Conservation (phyloP, 768 basidiomycete species). For the Trametes gibbosa region DNA sequence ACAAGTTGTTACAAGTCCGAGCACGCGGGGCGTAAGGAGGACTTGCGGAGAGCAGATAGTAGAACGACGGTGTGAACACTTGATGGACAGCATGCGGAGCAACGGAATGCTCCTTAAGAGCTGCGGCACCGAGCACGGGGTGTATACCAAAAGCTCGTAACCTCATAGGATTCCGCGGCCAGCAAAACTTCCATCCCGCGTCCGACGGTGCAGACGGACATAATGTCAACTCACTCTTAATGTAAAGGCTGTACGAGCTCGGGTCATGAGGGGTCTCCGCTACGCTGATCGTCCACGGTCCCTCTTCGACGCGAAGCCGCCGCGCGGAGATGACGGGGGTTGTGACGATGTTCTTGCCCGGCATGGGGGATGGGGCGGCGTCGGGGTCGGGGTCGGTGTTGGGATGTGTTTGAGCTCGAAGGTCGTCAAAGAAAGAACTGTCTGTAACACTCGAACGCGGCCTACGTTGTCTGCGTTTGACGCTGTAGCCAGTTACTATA, state of each 20-base stretch:
- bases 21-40: neutral
- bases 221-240: conserved; percentile 71
- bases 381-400: neutral
- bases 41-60: neutral
- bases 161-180: neutral
- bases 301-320: conserved; percentile 68
- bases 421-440: conserved; percentile 42
- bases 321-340: conserved; percentile 30
- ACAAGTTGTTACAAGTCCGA: conserved; percentile 10
- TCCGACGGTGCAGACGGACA: conserved; percentile 19
- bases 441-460: conserved; percentile 39
- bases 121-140: neutral
- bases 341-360: conserved; percentile 26
- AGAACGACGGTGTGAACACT: neutral
- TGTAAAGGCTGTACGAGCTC: conserved; percentile 76
- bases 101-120: neutral
- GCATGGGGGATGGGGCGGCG: conserved; percentile 20
- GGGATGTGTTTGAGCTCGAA: conserved; percentile 22
- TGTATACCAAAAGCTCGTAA: neutral
- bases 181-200: conserved; percentile 17
- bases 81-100: neutral
- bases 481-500: conserved; percentile 37
- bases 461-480: conserved; percentile 32
- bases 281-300: conserved; percentile 85
- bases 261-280: conserved; percentile 80